A percentile compares a stretch with the other conserved stretches of the same genome.
These are phyloP conservation scores for Aspergillus sp. DNA, from an alignment of 2,329 filamentous ascomycete genomes.

Conservation along the genomic window DNA sequence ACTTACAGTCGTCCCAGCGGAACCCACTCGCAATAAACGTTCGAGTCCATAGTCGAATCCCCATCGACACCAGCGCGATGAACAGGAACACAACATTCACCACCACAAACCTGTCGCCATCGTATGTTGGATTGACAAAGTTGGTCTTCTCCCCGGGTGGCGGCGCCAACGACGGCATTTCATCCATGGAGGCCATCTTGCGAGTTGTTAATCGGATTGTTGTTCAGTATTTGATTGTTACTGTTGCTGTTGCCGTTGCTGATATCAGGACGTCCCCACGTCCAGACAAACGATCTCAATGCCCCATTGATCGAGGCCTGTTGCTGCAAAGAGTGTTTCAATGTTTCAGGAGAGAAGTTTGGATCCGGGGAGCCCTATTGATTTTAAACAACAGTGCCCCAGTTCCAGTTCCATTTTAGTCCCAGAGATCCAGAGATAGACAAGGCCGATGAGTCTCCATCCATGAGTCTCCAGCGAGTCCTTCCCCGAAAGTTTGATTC, in stretches of 20 bases:
- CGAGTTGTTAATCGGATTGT: no score
- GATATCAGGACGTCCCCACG: background rate
- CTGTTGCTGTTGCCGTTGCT: no score
- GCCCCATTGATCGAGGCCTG: background rate
- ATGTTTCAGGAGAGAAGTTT: background rate
- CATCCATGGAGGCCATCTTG: slow-evolving; percentile 17
- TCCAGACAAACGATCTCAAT: background rate
- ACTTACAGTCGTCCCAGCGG: slow-evolving; percentile 29
- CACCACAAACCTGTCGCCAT: slow-evolving; percentile 24
- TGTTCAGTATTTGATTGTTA: background rate
- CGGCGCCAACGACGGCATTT: slow-evolving; percentile 25
- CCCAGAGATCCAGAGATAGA: background rate
- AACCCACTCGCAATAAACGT: slow-evolving; percentile 26
- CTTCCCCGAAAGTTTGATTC: no score
- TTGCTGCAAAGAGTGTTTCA: background rate
- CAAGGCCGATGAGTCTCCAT: background rate
- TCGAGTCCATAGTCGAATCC: slow-evolving; percentile 27
- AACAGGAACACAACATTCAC: slow-evolving; percentile 30
- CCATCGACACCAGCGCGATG: slow-evolving; percentile 20
- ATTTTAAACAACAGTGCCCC: background rate
- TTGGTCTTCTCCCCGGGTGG: slow-evolving; percentile 26
- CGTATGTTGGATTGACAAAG: slow-evolving; percentile 26
- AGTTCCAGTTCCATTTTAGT: background rate
- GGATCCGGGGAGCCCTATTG: background rate
- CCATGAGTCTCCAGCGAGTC: no score